Conservation (phyloP, 768 basidiomycete species). For the Hypholoma fasciculare region DNA sequence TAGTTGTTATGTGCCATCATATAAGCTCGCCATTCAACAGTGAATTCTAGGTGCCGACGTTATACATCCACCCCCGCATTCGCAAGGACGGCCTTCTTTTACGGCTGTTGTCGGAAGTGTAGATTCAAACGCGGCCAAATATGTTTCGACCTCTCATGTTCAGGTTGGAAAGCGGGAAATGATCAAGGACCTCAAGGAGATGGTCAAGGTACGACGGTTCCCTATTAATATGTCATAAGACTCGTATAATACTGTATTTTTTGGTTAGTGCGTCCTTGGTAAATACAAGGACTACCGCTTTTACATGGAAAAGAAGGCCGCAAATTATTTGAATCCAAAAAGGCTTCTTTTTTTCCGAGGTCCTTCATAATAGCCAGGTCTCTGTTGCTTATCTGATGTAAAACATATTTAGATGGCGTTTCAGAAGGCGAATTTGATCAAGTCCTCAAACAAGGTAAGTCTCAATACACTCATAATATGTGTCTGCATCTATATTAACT, state of each 20-base stretch:
- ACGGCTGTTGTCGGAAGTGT: conserved; percentile 78
- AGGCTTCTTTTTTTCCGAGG: conserved; percentile 78
- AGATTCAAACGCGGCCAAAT: conserved; percentile 71
- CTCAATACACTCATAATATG: conserved; percentile 12
- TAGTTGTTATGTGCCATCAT: background rate
- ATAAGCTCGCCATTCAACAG: conserved; percentile 18
- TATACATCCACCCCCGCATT: conserved; percentile 79
- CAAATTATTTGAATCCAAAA: conserved; percentile 55
- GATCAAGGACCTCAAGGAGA: conserved; percentile 66
- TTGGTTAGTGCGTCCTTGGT: conserved; percentile 48
- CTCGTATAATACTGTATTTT: background rate
- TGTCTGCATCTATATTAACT: background rate
- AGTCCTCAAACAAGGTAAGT: conserved; percentile 33
- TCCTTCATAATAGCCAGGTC: conserved; percentile 29
- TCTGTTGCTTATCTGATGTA: background rate
- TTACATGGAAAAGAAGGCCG: conserved; percentile 41
- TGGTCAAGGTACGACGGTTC: conserved; percentile 48
- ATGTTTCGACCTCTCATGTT: conserved; percentile 54
- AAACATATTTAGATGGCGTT: conserved; percentile 42
- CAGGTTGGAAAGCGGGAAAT: conserved; percentile 72
- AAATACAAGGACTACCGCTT: conserved; percentile 57
- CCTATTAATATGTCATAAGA: background rate
- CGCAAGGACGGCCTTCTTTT: conserved; percentile 78
- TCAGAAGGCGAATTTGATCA: conserved; percentile 52
- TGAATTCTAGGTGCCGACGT: conserved; percentile 66